Percentiles rank a stretch among this genome's conserved stretches.
Conservation (phyloP, 805 yeast genomes). For the Kazachstania martiniae region DNA sequence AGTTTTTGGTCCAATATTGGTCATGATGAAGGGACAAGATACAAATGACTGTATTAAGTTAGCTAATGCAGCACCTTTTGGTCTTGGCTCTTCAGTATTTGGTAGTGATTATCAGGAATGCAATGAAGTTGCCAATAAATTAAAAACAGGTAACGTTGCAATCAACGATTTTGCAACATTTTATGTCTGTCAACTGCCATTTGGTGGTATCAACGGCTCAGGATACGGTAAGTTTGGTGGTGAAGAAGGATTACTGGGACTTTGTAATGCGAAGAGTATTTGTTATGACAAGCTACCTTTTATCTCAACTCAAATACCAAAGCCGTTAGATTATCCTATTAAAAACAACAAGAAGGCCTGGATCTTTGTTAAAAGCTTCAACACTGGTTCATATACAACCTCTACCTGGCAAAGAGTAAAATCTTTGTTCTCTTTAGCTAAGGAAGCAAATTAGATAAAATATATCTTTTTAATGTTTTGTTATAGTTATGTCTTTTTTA, state of each 20-base stretch:
- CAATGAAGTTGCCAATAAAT: conserved; percentile 47
- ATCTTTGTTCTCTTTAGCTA: conserved; percentile 44
- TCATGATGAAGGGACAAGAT: conserved; percentile 60
- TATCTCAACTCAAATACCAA: conserved; percentile 75
- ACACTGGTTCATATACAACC: conserved; percentile 72
- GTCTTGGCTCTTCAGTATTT: conserved; percentile 86
- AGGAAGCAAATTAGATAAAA: conserved; percentile 29
- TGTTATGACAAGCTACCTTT: conserved; percentile 77
- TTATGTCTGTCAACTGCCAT: conserved; percentile 91
- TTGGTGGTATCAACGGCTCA: conserved; percentile 87
- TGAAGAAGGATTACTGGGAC: conserved; percentile 87
- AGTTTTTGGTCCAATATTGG: conserved; percentile 87
- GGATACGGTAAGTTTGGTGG: conserved; percentile 99
- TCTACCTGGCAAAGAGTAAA: conserved; percentile 60
- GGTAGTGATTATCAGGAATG: conserved; percentile 52
- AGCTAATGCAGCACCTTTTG: conserved; percentile 80
- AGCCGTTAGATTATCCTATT: conserved; percentile 86
- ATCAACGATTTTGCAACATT: conserved; percentile 96
- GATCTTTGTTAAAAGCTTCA: conserved; percentile 74
- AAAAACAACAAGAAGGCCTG: conserved; percentile 73
- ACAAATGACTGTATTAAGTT: conserved; percentile 60
- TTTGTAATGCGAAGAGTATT: conserved; percentile 78
- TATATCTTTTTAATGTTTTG: not conserved
- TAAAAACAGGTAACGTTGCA: conserved; percentile 87
- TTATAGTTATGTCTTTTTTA: not conserved